Evolutionary conservation across 768 basidiomycete genomes (phyloP).

Genomic region (Symmetrospora coprosmae): DNA sequence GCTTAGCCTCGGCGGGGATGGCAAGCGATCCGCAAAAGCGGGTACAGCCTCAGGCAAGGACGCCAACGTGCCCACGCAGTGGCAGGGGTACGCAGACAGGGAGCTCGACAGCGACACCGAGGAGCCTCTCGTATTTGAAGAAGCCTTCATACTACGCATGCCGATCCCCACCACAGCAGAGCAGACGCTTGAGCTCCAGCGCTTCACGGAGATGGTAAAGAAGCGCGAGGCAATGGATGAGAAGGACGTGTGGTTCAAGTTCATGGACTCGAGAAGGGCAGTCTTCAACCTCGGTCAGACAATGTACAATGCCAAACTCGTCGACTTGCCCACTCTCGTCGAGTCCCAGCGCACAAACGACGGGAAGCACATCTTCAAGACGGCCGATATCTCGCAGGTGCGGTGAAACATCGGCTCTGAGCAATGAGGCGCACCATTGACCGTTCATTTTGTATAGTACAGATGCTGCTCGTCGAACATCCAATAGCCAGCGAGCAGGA

Average conservation of each 20-base stretch:
- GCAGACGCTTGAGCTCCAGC: conserved; percentile 31
- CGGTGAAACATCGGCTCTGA: too few relatives aligned
- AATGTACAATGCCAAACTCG: conserved; percentile 76
- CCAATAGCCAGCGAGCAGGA: conserved; percentile 44
- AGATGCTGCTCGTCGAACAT: conserved; percentile 82
- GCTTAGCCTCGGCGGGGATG: conserved; percentile 15
- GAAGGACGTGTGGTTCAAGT: conserved; percentile 92
- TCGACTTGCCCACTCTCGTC: conserved; percentile 84
- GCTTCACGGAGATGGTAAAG: conserved; percentile 62
- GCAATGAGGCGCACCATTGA: neutral
- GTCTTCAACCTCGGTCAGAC: conserved; percentile 71
- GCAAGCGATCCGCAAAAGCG: conserved; percentile 1
- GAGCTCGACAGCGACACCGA: conserved; percentile 72
- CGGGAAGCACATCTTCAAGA: conserved; percentile 87
- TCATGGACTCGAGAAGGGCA: conserved; percentile 86
- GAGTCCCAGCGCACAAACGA: conserved; percentile 94
- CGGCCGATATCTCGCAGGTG: conserved; percentile 95
- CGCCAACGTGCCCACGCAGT: conserved; percentile 19
- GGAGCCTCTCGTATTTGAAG: conserved; percentile 78
- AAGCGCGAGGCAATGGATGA: conserved; percentile 55
- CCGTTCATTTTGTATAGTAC: too few relatives aligned
- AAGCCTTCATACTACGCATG: conserved; percentile 86
- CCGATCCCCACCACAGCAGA: conserved; percentile 38
- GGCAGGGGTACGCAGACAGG: conserved; percentile 23
- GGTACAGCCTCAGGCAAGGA: conserved; percentile 11